Percentiles rank a stretch among this genome's conserved stretches.
These are phyloP conservation scores for Coniochaeta ligniaria DNA, from an alignment of 2,329 filamentous ascomycete genomes.

Conservation along the genomic window DNA sequence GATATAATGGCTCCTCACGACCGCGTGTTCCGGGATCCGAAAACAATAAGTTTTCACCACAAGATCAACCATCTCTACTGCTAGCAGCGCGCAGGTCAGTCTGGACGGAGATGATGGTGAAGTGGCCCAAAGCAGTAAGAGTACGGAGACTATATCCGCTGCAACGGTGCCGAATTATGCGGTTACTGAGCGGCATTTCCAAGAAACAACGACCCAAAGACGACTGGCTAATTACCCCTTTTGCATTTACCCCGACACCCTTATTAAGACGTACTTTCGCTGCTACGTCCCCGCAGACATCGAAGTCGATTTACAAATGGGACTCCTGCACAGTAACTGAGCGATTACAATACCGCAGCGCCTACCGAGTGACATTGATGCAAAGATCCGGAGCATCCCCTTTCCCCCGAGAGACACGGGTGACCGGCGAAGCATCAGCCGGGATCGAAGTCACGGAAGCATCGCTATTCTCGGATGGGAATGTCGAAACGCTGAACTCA, in stretches of 20 bases:
- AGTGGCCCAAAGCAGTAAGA: background rate
- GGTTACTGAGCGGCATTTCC: background rate
- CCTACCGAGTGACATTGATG: background rate
- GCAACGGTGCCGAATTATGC: background rate
- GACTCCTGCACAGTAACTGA: background rate
- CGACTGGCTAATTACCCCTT: background rate
- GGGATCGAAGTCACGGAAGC: background rate
- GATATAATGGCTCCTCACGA: background rate
- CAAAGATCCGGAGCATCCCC: background rate
- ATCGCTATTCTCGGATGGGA: background rate
- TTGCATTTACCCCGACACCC: constrained; percentile 1
- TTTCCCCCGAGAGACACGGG: background rate
- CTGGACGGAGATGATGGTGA: background rate
- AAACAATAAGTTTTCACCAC: background rate
- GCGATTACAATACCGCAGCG: background rate
- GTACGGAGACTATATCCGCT: background rate
- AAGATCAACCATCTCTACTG: background rate
- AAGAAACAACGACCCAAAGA: background rate
- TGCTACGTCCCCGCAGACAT: background rate
- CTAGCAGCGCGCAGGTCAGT: background rate
- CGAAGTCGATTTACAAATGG: background rate
- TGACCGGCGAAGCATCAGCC: background rate
- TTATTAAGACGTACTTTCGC: background rate
- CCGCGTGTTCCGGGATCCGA: background rate
- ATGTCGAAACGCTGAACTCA: too few relatives aligned